A percentile compares a stretch with the other conserved stretches of the same genome.
Conservation (phyloP, 257 asterid genomes). For the Nicotiana obtusifolia region DNA sequence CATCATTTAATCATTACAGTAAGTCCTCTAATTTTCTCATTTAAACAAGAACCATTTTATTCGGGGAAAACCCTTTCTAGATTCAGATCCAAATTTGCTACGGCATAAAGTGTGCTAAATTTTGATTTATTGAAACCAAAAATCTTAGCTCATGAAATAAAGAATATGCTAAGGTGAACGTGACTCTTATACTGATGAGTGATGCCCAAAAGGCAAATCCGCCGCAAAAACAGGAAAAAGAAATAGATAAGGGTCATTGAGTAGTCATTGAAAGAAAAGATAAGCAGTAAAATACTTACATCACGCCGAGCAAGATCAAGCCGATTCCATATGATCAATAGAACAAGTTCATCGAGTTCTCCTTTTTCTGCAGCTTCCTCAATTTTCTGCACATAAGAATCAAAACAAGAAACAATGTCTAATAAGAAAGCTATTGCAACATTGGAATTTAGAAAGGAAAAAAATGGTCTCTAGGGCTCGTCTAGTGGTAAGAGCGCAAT, state of each 20-base stretch:
- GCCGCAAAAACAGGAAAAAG: not conserved
- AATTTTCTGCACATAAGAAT: constrained; percentile 60
- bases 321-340: constrained; percentile 88
- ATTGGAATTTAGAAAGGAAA: not conserved
- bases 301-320: constrained; percentile 96
- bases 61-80: not conserved
- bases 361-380: constrained; percentile 97
- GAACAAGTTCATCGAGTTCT: constrained; percentile 73
- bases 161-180: not conserved
- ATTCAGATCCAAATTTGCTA: not conserved
- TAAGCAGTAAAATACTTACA: constrained; percentile 42
- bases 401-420: not conserved
- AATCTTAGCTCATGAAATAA: not conserved
- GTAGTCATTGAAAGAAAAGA: not conserved
- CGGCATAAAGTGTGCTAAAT: not conserved
- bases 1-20: not conserved
- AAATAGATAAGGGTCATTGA: not conserved
- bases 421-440: not conserved
- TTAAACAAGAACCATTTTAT: not conserved
- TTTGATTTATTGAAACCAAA: not conserved
- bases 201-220: not conserved
- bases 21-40: not conserved
- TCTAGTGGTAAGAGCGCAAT: not conserved
- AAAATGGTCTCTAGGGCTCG: not conserved
- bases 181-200: not conserved